Evolutionary conservation across 306 rosid genomes (phyloP).

Genomic region (Luffa acutangula): DNA sequence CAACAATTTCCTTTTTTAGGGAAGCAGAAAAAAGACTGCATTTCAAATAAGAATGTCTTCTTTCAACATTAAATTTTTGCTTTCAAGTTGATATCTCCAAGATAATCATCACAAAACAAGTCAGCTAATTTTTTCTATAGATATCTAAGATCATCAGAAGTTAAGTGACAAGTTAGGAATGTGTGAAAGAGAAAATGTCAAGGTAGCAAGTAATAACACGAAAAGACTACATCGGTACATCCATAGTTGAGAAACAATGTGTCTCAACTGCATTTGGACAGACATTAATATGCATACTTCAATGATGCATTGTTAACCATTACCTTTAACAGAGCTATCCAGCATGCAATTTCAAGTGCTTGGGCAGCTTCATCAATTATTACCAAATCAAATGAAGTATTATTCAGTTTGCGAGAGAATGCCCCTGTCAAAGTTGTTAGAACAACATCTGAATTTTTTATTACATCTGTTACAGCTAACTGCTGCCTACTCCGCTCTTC

Average conservation of each 20-base stretch:
- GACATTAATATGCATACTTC: not conserved
- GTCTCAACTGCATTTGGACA: not conserved
- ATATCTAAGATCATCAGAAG: not conserved
- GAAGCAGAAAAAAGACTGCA: not conserved
- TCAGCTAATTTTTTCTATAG: not conserved
- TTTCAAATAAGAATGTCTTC: not conserved
- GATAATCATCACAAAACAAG: not conserved
- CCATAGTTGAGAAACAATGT: not conserved
- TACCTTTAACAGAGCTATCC: slow-evolving; percentile 92
- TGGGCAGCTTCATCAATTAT: slow-evolving; percentile 98
- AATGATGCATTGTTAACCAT: slow-evolving; percentile 5
- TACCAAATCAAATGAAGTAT: slow-evolving; percentile 81
- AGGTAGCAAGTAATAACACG: not conserved
- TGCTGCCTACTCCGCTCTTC: slow-evolving; percentile 97
- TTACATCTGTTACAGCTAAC: slow-evolving; percentile 86
- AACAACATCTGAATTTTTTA: slow-evolving; percentile 79
- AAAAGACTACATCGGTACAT: not conserved
- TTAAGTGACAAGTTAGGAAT: not conserved
- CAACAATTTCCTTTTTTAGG: not conserved
- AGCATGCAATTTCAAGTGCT: slow-evolving; percentile 97
- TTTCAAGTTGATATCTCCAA: not conserved
- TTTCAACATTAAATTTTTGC: no score
- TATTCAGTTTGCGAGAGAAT: slow-evolving; percentile 56
- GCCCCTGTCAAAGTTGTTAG: slow-evolving; percentile 90
- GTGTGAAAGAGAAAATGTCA: not conserved